Evolutionary conservation across 2,329 filamentous ascomycete species (phyloP), one percentile per base, ranked within the genome.

Genomic region (Claviceps lovelessii): DNA sequence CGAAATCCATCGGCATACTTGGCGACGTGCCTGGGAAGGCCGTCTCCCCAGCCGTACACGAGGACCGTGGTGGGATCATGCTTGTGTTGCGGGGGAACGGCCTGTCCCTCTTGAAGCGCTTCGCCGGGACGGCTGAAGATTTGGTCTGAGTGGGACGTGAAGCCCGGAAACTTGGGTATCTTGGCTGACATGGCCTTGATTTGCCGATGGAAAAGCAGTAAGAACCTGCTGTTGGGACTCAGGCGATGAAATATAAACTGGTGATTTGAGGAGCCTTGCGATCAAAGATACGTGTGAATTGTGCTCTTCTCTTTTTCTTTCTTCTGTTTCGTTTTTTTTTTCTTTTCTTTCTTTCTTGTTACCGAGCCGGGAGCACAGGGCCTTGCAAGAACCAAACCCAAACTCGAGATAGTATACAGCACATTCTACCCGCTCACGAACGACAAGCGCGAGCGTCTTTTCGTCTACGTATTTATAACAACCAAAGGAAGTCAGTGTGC

Each of bases 31-130:
- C 76, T 77, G 2, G 78, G 73, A 13, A 68, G 65, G 28, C 74
- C 76, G 58, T 82, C 79, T 53, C 79, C 77, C 79, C 78, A 82
- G 60, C 77, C 73, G 63, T 74, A 81, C 56, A 83, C 69, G 49
- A 81, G 61, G 47, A 81, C 67, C 6, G 71, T 73, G 19, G 71
- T 68, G 3, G 76, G 76, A 51, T 73, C 65, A n/a, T 52, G 44
- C 23, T 35, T 6, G 31, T 49, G 49, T 37, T 51, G 13, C 10
- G 31, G 23, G n/a, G 54, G 33, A 44, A 52, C 39, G 23, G 49
- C 28, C 6, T 61, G 55, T 6, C 59, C 53, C 4, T 60, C 42
- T 7, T 60, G 59, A 23, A 63, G 57, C 5, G 60, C 51, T 15
- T 68, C 63, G 46, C 70, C 64, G 11, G 69, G 64, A 48, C 72